A percentile compares a stretch with the other conserved stretches of the same genome.
phyloP scores from a whole-genome alignment of 495 filamentous ascomycete genomes.

The Sabuloglossum arenarium region DNA sequence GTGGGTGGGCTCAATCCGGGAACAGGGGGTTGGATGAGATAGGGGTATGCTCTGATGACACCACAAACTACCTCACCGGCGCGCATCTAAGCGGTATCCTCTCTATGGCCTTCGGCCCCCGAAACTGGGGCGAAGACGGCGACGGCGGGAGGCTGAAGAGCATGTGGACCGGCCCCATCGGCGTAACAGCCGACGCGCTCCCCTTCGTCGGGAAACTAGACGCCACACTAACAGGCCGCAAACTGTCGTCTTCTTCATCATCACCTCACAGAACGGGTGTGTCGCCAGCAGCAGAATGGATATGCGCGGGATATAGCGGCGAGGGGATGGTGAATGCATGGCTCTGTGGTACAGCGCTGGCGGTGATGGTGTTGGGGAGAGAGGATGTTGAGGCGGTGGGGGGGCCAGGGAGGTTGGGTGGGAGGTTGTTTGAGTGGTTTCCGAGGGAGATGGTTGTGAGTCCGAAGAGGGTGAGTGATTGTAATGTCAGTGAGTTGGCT shows the following conservation, averaged over 20 bases:
- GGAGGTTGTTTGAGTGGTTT: constrained; percentile 14
- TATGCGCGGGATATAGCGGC: constrained; percentile 24
- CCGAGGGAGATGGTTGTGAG: constrained; percentile 9
- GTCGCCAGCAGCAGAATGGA: constrained; percentile 18
- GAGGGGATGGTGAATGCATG: constrained; percentile 29
- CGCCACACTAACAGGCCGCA: constrained; percentile 6
- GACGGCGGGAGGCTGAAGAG: constrained; percentile 31
- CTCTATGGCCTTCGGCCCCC: background rate
- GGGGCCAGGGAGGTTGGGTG: constrained; percentile 1
- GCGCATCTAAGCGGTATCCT: constrained; percentile 28
- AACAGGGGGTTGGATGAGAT: constrained; percentile 19
- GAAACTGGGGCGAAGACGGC: constrained; percentile 36
- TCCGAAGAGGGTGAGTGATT: background rate
- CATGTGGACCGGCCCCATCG: constrained; percentile 46
- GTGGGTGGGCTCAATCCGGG: constrained; percentile 27
- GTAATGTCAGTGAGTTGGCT: background rate
- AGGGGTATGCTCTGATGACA: constrained; percentile 34
- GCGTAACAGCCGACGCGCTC: constrained; percentile 30
- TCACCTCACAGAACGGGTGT: too few species aligned
- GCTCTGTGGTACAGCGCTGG: constrained; percentile 22
- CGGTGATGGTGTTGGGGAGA: constrained; percentile 11
- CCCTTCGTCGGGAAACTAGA: constrained; percentile 26
- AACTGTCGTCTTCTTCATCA: background rate
- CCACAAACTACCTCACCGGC: constrained; percentile 27
- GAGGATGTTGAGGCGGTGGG: background rate